A percentile compares a stretch with the other conserved stretches of the same genome.
Conservation (phyloP, 2,329 filamentous ascomycete genomes). For the Aspergillus niger region DNA sequence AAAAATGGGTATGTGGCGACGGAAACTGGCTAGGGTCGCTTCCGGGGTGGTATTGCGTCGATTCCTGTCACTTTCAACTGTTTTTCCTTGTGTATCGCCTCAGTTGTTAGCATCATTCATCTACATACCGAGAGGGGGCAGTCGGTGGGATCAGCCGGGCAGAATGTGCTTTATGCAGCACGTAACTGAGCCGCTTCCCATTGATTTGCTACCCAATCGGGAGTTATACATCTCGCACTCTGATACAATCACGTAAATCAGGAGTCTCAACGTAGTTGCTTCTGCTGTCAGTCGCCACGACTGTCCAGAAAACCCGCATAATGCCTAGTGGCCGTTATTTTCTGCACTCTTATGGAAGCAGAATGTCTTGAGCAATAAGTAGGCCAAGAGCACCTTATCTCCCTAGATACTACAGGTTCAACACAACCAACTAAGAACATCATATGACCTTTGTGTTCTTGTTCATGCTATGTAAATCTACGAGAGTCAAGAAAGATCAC, state of each 20-base stretch:
- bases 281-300: not conserved
- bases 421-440: too few species aligned
- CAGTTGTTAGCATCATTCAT: slow-evolving; percentile 1
- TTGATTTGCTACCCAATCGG: not conserved
- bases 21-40: slow-evolving; percentile 51
- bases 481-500: too few species aligned
- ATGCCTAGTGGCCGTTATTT: not conserved
- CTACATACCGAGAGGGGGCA: not conserved
- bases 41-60: slow-evolving; percentile 50
- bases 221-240: not conserved
- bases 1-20: slow-evolving; percentile 35
- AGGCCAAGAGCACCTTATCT: too few species aligned
- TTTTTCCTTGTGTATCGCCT: slow-evolving; percentile 16
- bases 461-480: too few species aligned
- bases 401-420: too few species aligned
- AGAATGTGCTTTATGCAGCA: not conserved
- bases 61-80: slow-evolving; percentile 28
- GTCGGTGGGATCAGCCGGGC: not conserved
- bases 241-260: not conserved
- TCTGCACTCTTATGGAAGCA: not conserved
- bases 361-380: too few species aligned
- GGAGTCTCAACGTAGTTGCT: not conserved
- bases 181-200: not conserved
- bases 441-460: too few species aligned
- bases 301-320: not conserved